These are phyloP conservation scores for Agrocybe chaxingu DNA, from an alignment of 768 basidiomycete species.

Conservation along the genomic window DNA sequence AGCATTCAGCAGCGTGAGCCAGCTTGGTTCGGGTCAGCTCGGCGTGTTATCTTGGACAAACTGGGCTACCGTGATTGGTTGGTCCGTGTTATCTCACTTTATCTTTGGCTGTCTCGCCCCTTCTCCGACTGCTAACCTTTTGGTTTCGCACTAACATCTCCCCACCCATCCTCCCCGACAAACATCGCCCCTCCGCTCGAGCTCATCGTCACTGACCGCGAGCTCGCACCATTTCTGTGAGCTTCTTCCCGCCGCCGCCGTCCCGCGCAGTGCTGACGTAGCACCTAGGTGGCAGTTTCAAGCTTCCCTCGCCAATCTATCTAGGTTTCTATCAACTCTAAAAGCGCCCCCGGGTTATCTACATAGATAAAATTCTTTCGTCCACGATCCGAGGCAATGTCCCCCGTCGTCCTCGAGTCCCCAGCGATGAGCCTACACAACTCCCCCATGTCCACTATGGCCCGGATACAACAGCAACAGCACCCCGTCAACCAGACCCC, in stretches of 20 bases:
- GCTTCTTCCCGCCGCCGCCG: not conserved
- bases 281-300: not conserved
- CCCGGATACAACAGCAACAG: constrained; percentile 45
- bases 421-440: constrained; percentile 50
- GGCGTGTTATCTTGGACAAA: constrained; percentile 27
- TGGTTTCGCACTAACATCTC: constrained; percentile 21
- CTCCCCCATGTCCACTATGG: constrained; percentile 37
- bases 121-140: constrained; percentile 15
- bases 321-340: constrained; percentile 4
- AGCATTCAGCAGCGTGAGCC: constrained; percentile 3
- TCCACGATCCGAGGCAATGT: constrained; percentile 33
- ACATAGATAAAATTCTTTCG: constrained; percentile 10
- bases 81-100: constrained; percentile 24
- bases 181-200: constrained; percentile 4
- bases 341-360: not conserved
- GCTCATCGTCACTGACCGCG: constrained; percentile 14
- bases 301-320: constrained; percentile 3
- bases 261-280: constrained; percentile 1
- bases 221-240: not conserved
- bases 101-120: constrained; percentile 14
- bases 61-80: constrained; percentile 31
- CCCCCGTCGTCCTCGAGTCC: constrained; percentile 56
- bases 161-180: constrained; percentile 8
- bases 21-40: constrained; percentile 11
- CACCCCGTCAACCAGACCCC: constrained; percentile 21